phyloP scores from a whole-genome alignment of 2,329 filamentous ascomycete species.

The Fragosphaeria purpurea region DNA sequence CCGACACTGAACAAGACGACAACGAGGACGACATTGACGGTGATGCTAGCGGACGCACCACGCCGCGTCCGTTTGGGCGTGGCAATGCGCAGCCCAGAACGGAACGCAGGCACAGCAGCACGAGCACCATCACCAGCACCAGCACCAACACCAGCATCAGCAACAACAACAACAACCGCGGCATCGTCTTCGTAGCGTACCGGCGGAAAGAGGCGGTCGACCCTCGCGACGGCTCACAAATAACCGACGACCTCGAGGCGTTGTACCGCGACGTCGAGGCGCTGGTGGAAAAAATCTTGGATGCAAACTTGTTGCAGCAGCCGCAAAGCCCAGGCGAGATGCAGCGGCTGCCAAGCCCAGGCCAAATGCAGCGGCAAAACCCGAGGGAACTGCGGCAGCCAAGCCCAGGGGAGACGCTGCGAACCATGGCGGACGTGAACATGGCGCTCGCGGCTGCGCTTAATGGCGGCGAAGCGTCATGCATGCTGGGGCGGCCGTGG shows the following conservation, averaged over 20 bases:
- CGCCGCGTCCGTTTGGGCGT: no score
- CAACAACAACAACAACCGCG: conserved; percentile 29
- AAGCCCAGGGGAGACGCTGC: conserved; percentile 6
- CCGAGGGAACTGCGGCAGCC: not conserved
- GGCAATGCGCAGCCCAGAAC: no score
- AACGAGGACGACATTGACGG: not conserved
- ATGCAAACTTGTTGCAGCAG: conserved; percentile 28
- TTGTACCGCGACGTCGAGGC: conserved; percentile 41
- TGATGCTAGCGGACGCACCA: no score
- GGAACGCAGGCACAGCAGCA: no score
- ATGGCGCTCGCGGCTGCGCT: conserved; percentile 3
- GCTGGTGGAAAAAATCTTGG: conserved; percentile 42
- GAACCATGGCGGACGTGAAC: not conserved
- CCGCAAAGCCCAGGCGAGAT: not conserved
- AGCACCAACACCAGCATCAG: not conserved
- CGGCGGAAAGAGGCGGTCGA: conserved; percentile 32
- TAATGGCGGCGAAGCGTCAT: not conserved
- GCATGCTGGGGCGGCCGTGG: conserved; percentile 1
- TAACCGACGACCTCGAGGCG: conserved; percentile 30
- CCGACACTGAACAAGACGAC: conserved; percentile 16
- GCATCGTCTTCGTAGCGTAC: conserved; percentile 48
- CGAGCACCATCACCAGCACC: no score
- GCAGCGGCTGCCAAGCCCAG: no score
- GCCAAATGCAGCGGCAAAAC: no score
- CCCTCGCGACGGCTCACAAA: conserved; percentile 19